phyloP scores from a whole-genome alignment of 1,284 basidiomycete species.

The Microbotryum violaceum region DNA sequence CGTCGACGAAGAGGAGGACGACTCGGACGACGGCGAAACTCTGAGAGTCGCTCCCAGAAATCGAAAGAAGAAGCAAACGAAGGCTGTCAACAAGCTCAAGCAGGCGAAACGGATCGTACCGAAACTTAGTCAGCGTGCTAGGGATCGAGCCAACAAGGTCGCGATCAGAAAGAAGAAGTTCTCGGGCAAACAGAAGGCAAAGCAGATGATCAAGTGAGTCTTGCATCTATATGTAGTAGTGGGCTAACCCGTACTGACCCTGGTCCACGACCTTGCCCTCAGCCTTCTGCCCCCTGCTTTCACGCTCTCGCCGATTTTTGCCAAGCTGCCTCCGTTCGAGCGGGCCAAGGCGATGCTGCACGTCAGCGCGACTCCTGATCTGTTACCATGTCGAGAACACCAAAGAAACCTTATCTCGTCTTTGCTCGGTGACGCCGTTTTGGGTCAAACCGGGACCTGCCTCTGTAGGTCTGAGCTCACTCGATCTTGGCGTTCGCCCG shows the following conservation, averaged over 20 bases:
- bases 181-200: too few relatives aligned
- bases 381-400: constrained; percentile 79
- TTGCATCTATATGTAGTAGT: too few relatives aligned
- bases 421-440: constrained; percentile 74
- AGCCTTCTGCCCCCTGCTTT: constrained; percentile 23
- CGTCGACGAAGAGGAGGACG: constrained; percentile 8
- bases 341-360: constrained; percentile 56
- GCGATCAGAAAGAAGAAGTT: background rate
- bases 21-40: background rate
- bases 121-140: background rate
- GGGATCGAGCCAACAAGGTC: background rate
- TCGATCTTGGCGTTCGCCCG: background rate
- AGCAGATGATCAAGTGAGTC: too few relatives aligned
- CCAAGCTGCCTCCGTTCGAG: constrained; percentile 27
- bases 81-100: constrained; percentile 1
- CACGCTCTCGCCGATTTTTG: constrained; percentile 8
- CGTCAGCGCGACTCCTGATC: constrained; percentile 85
- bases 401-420: constrained; percentile 73
- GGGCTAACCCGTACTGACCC: background rate
- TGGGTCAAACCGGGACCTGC: constrained; percentile 89
- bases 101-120: background rate
- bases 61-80: background rate
- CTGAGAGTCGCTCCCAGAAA: too few relatives aligned
- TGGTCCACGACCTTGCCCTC: background rate
- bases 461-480: constrained; percentile 58